Evolutionary conservation across 345 rosid genomes (phyloP).

Genomic region (Citrus hindsii): DNA sequence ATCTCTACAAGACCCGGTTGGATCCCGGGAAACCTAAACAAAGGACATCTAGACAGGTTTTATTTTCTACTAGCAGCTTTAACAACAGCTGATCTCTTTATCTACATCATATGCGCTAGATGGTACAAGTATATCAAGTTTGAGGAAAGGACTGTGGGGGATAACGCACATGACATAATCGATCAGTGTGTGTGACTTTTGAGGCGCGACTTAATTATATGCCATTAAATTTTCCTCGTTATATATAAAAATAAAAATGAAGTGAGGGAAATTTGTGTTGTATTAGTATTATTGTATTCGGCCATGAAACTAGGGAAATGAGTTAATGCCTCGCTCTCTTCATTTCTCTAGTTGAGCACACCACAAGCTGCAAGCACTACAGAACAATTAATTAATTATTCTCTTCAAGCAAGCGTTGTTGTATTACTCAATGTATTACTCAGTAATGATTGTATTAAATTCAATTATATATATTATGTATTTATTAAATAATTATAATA

Average conservation of each 20-base stretch:
- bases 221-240: background rate
- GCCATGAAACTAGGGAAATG: slow-evolving; percentile 21
- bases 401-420: too few relatives aligned
- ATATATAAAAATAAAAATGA: background rate
- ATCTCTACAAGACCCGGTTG: slow-evolving; percentile 82
- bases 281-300: background rate
- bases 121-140: slow-evolving; percentile 76
- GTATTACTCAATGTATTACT: too few relatives aligned
- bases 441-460: too few relatives aligned
- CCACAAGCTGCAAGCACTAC: too few relatives aligned
- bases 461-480: rapidly evolving
- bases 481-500: too few relatives aligned
- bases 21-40: slow-evolving; percentile 90
- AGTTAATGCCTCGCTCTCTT: background rate
- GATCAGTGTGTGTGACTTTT: background rate
- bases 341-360: slow-evolving; percentile 11
- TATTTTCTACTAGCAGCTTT: slow-evolving; percentile 85
- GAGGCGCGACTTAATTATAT: too few relatives aligned
- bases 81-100: slow-evolving; percentile 58
- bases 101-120: slow-evolving; percentile 60
- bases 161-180: background rate
- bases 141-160: slow-evolving; percentile 30
- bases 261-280: background rate
- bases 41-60: slow-evolving; percentile 84
- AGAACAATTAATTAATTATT: too few relatives aligned